Conservation (phyloP, 2,329 filamentous ascomycete species). For the Elsinoe fawcettii region DNA sequence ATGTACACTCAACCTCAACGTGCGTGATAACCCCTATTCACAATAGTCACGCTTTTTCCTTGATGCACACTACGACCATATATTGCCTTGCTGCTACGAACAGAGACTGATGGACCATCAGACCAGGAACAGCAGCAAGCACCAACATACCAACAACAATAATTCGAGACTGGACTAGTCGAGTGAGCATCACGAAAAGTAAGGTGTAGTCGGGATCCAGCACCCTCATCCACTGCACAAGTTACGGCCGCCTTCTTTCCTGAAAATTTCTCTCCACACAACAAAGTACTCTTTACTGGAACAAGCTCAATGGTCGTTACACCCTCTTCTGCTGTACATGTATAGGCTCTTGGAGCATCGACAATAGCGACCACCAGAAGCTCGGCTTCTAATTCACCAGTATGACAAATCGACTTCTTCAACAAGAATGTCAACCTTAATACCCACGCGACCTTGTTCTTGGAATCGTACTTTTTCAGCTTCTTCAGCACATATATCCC, state of each 20-base stretch:
- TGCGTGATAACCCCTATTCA: conserved; percentile 22
- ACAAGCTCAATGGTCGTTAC: not conserved
- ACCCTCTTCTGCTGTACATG: not conserved
- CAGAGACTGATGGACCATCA: conserved; percentile 12
- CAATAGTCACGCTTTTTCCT: not conserved
- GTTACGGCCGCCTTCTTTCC: conserved; percentile 1
- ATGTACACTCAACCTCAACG: conserved; percentile 36
- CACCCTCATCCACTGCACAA: not conserved
- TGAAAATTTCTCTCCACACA: not conserved
- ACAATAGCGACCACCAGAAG: not conserved
- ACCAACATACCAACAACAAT: conserved; percentile 20
- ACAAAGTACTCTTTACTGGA: not conserved
- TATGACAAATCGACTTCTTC: not conserved
- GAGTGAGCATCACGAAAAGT: not conserved
- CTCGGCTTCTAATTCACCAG: not conserved
- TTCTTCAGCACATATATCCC: conserved; percentile 12
- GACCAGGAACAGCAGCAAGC: conserved; percentile 20
- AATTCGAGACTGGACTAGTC: not conserved
- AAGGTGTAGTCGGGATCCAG: conserved; percentile 5
- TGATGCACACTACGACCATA: not conserved
- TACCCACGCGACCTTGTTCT: not conserved
- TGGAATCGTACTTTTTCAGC: conserved; percentile 2
- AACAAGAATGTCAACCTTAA: conserved; percentile 3
- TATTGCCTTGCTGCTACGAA: not conserved
- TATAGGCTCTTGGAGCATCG: not conserved